These are phyloP conservation scores for Eucalyptus cladocalyx DNA, from an alignment of 345 rosid genomes.

Conservation along the genomic window DNA sequence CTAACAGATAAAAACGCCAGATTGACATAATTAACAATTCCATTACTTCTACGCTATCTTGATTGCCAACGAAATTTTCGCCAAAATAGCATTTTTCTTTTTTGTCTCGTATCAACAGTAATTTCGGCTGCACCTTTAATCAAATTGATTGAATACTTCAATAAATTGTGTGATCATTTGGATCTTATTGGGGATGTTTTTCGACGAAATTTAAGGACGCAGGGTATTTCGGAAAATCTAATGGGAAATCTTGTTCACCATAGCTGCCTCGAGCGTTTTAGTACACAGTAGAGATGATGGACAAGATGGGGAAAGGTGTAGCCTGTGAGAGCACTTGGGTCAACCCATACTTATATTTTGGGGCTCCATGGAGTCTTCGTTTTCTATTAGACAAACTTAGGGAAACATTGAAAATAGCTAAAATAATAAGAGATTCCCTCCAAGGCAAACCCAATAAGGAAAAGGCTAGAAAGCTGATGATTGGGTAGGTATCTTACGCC, in stretches of 20 bases:
- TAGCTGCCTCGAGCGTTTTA: neutral
- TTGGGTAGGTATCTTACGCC: neutral
- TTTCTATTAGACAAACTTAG: neutral
- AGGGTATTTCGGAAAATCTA: neutral
- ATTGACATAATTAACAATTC: neutral
- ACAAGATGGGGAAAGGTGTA: neutral
- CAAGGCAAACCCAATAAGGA: neutral
- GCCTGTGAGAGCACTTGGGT: neutral
- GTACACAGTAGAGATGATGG: neutral
- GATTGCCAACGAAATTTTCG: too few species aligned
- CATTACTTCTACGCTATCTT: too few species aligned
- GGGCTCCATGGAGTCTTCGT: neutral
- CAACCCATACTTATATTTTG: neutral
- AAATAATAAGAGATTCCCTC: neutral
- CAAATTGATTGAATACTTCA: neutral
- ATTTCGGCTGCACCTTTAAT: neutral
- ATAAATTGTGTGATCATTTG: neutral
- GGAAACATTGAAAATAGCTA: neutral
- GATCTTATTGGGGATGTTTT: neutral
- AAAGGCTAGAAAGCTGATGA: neutral
- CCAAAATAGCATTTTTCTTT: neutral
- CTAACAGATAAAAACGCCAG: neutral
- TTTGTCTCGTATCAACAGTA: too few species aligned
- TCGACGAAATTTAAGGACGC: neutral
- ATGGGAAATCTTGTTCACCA: neutral